phyloP scores from a whole-genome alignment of 2,329 filamentous ascomycete genomes.

The Aureobasidium sp. region DNA sequence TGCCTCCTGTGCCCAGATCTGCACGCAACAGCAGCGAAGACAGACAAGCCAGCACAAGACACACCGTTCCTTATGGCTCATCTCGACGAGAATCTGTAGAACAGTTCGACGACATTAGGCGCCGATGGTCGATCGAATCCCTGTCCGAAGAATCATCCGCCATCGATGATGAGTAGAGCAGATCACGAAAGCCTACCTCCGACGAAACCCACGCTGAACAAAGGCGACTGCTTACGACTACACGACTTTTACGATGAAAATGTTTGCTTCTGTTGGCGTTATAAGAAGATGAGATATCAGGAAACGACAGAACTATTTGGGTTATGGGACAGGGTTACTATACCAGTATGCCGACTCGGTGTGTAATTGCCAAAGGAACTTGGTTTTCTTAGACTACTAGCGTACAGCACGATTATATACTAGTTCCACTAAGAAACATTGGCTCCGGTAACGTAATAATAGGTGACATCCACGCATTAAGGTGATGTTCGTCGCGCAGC shows the following conservation, averaged over 20 bases:
- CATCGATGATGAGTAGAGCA: neutral
- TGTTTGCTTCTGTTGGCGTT: neutral
- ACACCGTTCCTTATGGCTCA: neutral
- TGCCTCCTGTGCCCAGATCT: neutral
- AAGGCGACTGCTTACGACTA: neutral
- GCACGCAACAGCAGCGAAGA: neutral
- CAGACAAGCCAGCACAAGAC: neutral
- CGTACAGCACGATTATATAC: too few relatives aligned
- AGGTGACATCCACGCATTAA: too few relatives aligned
- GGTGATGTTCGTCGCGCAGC: too few relatives aligned
- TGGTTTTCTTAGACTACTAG: too few relatives aligned
- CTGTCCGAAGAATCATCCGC: neutral
- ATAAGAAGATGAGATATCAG: neutral
- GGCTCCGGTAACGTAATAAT: too few relatives aligned
- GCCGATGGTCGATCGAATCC: conserved; percentile 1
- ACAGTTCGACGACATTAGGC: conserved; percentile 1
- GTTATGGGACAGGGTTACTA: neutral
- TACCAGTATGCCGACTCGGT: neutral
- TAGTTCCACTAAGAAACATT: too few relatives aligned
- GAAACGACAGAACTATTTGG: neutral
- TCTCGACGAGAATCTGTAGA: conserved; percentile 1
- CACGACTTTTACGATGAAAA: neutral
- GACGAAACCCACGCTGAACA: neutral
- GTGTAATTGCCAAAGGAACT: too few relatives aligned
- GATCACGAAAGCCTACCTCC: neutral